Evolutionary conservation across 2,329 filamentous ascomycete species (phyloP), one percentile per base, ranked within the genome.

Genomic region (Clarireedia hainanense): DNA sequence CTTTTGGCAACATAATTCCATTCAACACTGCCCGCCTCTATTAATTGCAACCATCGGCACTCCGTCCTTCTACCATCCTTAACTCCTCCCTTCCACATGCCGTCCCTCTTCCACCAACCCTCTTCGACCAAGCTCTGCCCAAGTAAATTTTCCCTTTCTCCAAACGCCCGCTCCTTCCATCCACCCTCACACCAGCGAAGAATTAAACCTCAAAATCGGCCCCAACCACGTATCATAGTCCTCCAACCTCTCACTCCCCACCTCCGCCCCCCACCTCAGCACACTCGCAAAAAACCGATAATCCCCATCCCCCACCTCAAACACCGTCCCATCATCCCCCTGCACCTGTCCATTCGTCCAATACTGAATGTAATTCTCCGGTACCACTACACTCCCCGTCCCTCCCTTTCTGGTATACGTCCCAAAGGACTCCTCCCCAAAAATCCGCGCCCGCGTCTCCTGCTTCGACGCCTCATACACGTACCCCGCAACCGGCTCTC

Each of bases 151-250:
- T 20, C 20, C 20, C 20, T 20, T 20, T 9, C 27, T 9, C 27
- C 6, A 30, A 30, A 9, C 6, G 10, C 7, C 27, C 6, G 4
- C 27, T 30, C 27, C 20, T 10, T 10, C 7, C 27, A 30, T 30
- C 3, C 27, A 30, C 10, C 27, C 27, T 30, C 27, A 30, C 6
- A 30, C 27, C 10, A 30, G 7, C 9, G 27, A 30, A 10, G 47
- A 20, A 24, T 56, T 56, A 34, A 56, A 56, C 20, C 53, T 51
- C 47, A 56, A 23, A 51, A 56, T 43, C 2, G 53, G 53, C 12
- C 53, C 53, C 6, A 56, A 17, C 53, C 53, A 56, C 23, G 47
- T 52, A 45, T 56, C 53, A 36, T 51, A 56, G 51, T 56, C 47
- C 3, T 43, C 47, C 20, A 42, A 37, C 26, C 40, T 39, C 4